Conservation (phyloP, 345 rosid genomes). For the Rhodamnia rubescens region DNA sequence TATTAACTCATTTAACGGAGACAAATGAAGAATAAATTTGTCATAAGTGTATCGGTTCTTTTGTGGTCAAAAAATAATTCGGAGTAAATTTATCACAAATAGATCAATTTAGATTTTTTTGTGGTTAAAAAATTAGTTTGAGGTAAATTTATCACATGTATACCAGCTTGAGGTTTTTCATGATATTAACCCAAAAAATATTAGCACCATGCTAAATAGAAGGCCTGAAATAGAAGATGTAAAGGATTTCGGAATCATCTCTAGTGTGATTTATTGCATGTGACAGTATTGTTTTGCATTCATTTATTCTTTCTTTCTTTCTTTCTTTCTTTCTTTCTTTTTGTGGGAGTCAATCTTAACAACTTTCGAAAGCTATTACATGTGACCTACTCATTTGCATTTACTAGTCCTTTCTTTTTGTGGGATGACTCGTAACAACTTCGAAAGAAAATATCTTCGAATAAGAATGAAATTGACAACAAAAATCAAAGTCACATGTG, state of each 20-base stretch:
- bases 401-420: background rate
- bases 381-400: background rate
- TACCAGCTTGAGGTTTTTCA: too few species aligned
- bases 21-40: too few species aligned
- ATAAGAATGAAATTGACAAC: background rate
- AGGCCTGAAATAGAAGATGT: background rate
- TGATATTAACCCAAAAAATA: background rate
- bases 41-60: too few species aligned
- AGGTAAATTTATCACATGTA: too few species aligned
- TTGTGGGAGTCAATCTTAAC: background rate
- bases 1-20: too few species aligned
- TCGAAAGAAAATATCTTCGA: background rate
- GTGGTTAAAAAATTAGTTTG: too few species aligned
- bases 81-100: too few species aligned
- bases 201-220: background rate
- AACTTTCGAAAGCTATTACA: background rate
- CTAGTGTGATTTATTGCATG: background rate
- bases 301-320: background rate
- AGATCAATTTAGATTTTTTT: too few species aligned
- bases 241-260: background rate
- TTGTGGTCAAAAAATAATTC: too few species aligned
- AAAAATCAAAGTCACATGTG: background rate
- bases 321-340: background rate
- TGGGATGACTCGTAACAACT: background rate
- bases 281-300: background rate